phyloP scores from a whole-genome alignment of 768 basidiomycete genomes.

The Mycena rosella region DNA sequence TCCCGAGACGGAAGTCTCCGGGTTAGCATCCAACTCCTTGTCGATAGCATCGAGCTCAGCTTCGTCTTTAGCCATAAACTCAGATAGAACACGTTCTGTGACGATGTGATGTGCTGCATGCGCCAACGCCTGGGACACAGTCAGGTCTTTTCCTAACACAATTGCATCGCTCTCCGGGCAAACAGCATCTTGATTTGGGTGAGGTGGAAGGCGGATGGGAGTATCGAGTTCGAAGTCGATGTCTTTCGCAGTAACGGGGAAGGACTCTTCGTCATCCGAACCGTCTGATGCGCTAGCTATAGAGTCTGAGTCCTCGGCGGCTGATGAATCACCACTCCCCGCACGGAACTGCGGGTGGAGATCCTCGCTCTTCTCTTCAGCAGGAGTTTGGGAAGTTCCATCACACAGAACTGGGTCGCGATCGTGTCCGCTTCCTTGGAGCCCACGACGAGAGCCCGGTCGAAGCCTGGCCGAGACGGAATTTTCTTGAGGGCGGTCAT shows the following conservation, averaged over 20 bases:
- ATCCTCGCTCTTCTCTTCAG: neutral
- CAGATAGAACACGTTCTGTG: neutral
- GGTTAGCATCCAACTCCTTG: neutral
- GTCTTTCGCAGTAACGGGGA: no score
- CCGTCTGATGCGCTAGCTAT: no score
- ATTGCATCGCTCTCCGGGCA: no score
- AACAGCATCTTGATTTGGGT: no score
- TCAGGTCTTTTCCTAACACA: no score
- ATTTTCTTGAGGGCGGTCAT: constrained; percentile 9
- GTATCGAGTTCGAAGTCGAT: no score
- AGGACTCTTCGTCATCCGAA: no score
- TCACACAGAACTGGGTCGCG: constrained; percentile 1
- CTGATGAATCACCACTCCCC: no score
- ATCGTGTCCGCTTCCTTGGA: constrained; percentile 18
- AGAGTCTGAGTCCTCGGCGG: no score
- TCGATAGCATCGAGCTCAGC: constrained; percentile 14
- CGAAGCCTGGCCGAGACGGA: constrained; percentile 12
- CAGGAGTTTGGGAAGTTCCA: constrained; percentile 18
- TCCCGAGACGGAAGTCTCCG: neutral
- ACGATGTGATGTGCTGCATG: constrained; percentile 11
- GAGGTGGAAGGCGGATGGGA: no score
- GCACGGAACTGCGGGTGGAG: constrained; percentile 17
- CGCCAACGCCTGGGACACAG: neutral
- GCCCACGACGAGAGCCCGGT: constrained; percentile 11
- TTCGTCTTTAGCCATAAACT: constrained; percentile 1